phyloP scores from a whole-genome alignment of 139 green algal genomes.

The Chlorella sp. region DNA sequence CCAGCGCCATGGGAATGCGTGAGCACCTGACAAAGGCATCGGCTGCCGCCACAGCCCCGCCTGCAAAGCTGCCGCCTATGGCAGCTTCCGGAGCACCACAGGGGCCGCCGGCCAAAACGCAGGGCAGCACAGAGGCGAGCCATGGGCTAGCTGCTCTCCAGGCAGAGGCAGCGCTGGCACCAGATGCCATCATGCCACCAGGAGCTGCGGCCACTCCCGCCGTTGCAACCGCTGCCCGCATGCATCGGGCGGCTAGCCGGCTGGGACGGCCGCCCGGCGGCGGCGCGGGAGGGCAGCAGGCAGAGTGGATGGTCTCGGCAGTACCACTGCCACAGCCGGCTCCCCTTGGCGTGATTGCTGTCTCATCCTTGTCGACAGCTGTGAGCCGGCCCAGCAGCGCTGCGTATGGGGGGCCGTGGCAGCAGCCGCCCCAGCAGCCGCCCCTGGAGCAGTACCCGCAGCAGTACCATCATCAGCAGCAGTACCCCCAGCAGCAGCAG shows the following conservation, averaged over 20 bases:
- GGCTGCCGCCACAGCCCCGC: too few species aligned
- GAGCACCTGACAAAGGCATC: background rate
- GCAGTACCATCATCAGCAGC: background rate
- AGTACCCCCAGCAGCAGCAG: background rate
- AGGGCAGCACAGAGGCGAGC: too few species aligned
- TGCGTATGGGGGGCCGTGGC: background rate
- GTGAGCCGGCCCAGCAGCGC: background rate
- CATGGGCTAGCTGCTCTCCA: too few species aligned
- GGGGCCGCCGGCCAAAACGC: background rate
- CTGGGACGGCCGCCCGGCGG: background rate
- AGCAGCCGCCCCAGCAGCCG: background rate
- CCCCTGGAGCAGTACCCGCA: background rate
- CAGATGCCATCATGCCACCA: too few species aligned
- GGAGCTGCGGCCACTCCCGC: too few species aligned
- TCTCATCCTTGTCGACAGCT: background rate
- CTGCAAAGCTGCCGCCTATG: too few species aligned
- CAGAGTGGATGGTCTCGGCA: background rate
- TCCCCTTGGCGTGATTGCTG: background rate
- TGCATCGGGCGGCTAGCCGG: background rate
- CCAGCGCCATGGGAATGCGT: conserved; percentile 6
- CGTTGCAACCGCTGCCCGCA: background rate
- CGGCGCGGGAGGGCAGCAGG: background rate
- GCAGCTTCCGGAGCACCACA: too few species aligned
- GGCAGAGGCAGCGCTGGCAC: too few species aligned
- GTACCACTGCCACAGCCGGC: background rate